Conservation (phyloP, 352 stramenopile species). For the Elongisporangium anandrum region DNA sequence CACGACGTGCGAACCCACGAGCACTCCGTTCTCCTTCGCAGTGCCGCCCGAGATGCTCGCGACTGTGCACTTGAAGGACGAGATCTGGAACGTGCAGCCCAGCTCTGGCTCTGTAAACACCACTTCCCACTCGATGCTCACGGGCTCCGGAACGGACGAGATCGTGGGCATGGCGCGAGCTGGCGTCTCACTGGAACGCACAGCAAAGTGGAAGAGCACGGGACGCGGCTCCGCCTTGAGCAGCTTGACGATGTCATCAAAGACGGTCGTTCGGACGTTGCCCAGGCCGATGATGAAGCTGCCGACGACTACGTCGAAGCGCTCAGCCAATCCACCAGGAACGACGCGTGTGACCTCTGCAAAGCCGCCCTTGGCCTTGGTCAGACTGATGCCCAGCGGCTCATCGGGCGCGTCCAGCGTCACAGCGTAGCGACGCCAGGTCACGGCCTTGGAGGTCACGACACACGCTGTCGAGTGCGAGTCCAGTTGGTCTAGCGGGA, state of each 20-base stretch:
- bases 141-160: slow-evolving; percentile 57
- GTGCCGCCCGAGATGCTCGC: slow-evolving; percentile 42
- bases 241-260: slow-evolving; percentile 68
- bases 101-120: slow-evolving; percentile 56
- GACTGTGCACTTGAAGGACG: slow-evolving; percentile 57
- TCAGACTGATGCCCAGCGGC: slow-evolving; percentile 67
- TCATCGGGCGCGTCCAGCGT: slow-evolving; percentile 32
- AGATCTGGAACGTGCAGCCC: slow-evolving; percentile 48
- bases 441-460: slow-evolving; percentile 23
- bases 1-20: slow-evolving; percentile 64
- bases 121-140: slow-evolving; percentile 49
- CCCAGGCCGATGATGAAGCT: slow-evolving; percentile 76
- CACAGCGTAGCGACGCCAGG: slow-evolving; percentile 66
- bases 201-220: slow-evolving; percentile 67
- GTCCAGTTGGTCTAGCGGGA: slow-evolving; percentile 49
- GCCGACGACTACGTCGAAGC: slow-evolving; percentile 56
- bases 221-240: slow-evolving; percentile 45
- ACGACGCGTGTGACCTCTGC: slow-evolving; percentile 69
- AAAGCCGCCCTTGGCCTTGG: slow-evolving; percentile 60
- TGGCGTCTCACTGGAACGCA: slow-evolving; percentile 22
- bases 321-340: slow-evolving; percentile 48
- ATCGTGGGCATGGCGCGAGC: slow-evolving; percentile 24
- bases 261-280: slow-evolving; percentile 45
- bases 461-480: slow-evolving; percentile 56
- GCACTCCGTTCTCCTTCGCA: slow-evolving; percentile 45